These are phyloP conservation scores for Blastobotrys elegans DNA, from an alignment of 1,139 yeast species.

Conservation along the genomic window DNA sequence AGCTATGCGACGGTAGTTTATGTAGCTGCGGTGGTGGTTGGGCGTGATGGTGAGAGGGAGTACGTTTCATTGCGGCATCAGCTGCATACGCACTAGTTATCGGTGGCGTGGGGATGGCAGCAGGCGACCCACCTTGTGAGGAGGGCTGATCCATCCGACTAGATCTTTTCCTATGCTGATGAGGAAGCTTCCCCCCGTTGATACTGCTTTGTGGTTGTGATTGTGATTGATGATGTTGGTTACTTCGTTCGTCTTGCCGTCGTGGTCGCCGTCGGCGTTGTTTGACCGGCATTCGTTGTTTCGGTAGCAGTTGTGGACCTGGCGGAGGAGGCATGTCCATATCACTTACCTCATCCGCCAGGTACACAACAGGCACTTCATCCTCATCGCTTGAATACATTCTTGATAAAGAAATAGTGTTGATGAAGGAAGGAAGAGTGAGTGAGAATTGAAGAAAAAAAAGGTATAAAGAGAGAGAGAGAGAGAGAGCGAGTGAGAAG, in stretches of 20 bases:
- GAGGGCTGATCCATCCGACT: background rate
- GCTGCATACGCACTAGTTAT: conserved; percentile 5
- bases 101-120: background rate
- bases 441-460: background rate
- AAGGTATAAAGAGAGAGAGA: background rate
- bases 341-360: conserved; percentile 3
- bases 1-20: background rate
- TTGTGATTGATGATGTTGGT: background rate
- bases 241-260: background rate
- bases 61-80: conserved; percentile 1
- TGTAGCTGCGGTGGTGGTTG: background rate
- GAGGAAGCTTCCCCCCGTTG: background rate
- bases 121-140: background rate
- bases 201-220: background rate
- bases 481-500: background rate
- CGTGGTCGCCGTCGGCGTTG: background rate
- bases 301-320: background rate
- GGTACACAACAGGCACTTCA: conserved; percentile 20
- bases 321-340: background rate
- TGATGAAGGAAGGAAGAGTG: background rate
- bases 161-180: background rate
- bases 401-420: background rate
- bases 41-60: background rate
- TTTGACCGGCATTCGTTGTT: background rate
- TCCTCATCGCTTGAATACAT: conserved; percentile 17